phyloP scores from a whole-genome alignment of 345 rosid genomes.

The Rubroshorea leprosula region DNA sequence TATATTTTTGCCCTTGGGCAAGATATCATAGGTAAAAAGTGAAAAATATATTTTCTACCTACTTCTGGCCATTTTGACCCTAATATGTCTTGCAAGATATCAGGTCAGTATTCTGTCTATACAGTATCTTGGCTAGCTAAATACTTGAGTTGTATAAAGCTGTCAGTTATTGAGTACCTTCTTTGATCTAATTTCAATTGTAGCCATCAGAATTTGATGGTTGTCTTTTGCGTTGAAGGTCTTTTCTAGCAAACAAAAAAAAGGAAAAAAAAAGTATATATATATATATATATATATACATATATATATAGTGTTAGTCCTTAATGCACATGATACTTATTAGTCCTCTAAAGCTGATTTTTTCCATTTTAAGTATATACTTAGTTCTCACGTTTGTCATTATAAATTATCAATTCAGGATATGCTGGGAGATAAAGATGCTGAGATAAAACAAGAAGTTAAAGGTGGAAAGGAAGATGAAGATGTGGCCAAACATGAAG shows the following conservation, averaged over 20 bases:
- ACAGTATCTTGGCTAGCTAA: not conserved
- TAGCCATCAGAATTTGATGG: no score
- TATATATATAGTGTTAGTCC: not conserved
- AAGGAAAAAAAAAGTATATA: no score
- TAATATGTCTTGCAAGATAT: no score
- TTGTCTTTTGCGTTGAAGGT: no score
- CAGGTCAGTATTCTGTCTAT: not conserved
- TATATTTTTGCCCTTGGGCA: no score
- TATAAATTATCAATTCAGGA: conserved; percentile 28
- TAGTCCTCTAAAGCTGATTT: not conserved
- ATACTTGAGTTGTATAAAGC: not conserved
- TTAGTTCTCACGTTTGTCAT: not conserved
- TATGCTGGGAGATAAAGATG: conserved; percentile 23
- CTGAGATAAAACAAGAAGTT: conserved; percentile 30
- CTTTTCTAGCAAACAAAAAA: not conserved
- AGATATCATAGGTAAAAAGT: no score
- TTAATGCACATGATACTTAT: not conserved
- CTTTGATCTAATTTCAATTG: no score
- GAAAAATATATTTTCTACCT: no score
- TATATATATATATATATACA: no score
- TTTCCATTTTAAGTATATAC: not conserved
- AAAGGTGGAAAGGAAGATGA: conserved; percentile 7
- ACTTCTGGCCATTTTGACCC: no score
- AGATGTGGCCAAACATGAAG: conserved; percentile 18
- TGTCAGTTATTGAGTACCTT: no score